Base-by-base conservation (phyloP, 2,329 filamentous ascomycete genomes). In the Colletotrichum spinosum region DNA sequence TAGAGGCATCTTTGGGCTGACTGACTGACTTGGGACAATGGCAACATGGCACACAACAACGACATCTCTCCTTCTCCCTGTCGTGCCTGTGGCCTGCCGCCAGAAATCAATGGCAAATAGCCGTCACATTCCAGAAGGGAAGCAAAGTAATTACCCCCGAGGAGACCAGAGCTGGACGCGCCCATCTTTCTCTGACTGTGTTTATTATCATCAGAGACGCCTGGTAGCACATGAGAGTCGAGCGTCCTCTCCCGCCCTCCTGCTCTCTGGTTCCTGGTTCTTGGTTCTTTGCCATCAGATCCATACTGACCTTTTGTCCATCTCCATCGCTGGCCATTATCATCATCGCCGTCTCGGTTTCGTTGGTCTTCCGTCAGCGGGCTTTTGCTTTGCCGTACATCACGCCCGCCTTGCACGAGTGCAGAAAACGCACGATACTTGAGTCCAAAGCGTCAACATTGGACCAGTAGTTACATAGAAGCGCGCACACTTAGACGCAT, bases 1-100 rank as follows among this genome's bases (percentile, higher is more conserved):
- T 46, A 11, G 37, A 48, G 54, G 51, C 55, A 51, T 51, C 56
- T 52, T 55, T 46, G 44, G 46, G 51, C 41, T 49, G 25, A 25
- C 25, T 25, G 25, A 25, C 25, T 25, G 25, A 25, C 25, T 52
- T 56, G 58, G 58, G 38, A 52, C 37, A 33, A 56, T 65, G 55
- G 57, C 57, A 65, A 65, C 45, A 65, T 48, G 25, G 4, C 25
- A 25, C 25, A 4, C 25, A 25, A 25, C 62, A 56, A 61, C 62
- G 41, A 10, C 42, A 13, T n/a, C 13, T 45, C 52, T 56, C 25
- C 25, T 25, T 25, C 62, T 65, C 62, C 62, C 62, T 65, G 62
- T 62, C 62, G 62, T 65, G 58, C 58, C 62, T 65, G 62, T 62
- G 58, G 57, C 58, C 48, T 62, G 58, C 62, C 62, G 62, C 44